Evolutionary conservation across 371 early-diverging fungal species (phyloP).

Genomic region (Syncephalastrum sp.): DNA sequence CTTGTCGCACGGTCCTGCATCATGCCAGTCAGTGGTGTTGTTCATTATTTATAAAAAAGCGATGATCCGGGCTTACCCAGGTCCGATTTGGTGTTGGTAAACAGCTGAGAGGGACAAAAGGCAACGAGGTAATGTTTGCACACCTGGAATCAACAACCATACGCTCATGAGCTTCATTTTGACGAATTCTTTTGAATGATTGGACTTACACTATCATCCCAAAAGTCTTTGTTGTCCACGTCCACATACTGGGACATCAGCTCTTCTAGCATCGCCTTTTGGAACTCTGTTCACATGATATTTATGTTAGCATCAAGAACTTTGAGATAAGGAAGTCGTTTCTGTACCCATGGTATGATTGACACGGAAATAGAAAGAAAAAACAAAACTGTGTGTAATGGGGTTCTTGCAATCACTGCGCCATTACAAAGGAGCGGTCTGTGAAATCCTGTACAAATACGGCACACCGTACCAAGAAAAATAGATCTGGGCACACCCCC

Average conservation of each 20-base stretch:
- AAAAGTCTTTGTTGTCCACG: constrained; percentile 63
- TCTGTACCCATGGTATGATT: too few species aligned
- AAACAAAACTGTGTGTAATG: too few species aligned
- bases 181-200: background rate
- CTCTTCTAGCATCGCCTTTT: constrained; percentile 76
- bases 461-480: too few species aligned
- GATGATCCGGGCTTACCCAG: constrained; percentile 51
- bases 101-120: constrained; percentile 85
- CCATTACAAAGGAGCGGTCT: too few species aligned
- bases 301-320: too few species aligned
- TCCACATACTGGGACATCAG: constrained; percentile 77
- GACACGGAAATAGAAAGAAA: too few species aligned
- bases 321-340: too few species aligned
- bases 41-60: too few species aligned
- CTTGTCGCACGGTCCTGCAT: constrained; percentile 64
- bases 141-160: constrained; percentile 43
- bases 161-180: too few species aligned
- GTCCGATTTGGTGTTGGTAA: constrained; percentile 88
- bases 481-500: too few species aligned
- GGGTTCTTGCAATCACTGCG: too few species aligned
- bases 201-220: constrained; percentile 59
- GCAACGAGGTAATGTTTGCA: constrained; percentile 86
- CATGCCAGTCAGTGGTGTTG: background rate
- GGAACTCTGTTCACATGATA: constrained; percentile 46
- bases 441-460: too few species aligned